Conservation (phyloP, 169 alveolate genomes). For the Ichthyophthirius multifiliis region DNA sequence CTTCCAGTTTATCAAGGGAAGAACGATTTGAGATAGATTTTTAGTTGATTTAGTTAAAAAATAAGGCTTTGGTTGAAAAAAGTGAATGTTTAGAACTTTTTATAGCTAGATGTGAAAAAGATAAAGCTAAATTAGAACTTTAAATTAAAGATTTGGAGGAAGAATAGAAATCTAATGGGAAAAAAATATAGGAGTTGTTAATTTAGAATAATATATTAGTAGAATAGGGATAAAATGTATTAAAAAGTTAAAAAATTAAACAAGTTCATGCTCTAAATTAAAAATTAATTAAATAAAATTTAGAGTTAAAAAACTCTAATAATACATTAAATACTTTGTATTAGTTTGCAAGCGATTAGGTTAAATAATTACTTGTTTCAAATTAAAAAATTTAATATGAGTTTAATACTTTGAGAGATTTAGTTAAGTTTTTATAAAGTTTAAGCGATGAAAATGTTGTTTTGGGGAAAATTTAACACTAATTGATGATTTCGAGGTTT, state of each 20-base stretch:
- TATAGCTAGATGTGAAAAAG: neutral
- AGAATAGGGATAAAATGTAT: neutral
- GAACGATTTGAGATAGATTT: constrained; percentile 28
- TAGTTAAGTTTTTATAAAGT: constrained; percentile 55
- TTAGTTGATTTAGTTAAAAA: constrained; percentile 22
- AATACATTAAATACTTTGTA: neutral
- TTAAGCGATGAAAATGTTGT: constrained; percentile 51
- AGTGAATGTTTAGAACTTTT: neutral
- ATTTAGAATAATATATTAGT: neutral
- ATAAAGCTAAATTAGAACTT: neutral
- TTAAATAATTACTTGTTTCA: neutral
- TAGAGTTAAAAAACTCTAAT: neutral
- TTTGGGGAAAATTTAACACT: constrained; percentile 65
- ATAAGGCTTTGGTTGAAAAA: constrained; percentile 16
- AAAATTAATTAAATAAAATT: neutral
- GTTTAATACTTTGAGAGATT: neutral
- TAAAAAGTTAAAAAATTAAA: neutral
- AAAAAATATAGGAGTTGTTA: neutral
- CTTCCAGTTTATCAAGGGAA: neutral
- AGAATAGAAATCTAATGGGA: neutral
- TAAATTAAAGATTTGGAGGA: neutral
- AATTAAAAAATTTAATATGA: constrained; percentile 5
- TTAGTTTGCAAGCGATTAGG: neutral
- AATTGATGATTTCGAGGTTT: constrained; percentile 60
- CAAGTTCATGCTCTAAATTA: neutral